phyloP scores from a whole-genome alignment of 805 yeast genomes.

The Nadsonia fulvescens region DNA sequence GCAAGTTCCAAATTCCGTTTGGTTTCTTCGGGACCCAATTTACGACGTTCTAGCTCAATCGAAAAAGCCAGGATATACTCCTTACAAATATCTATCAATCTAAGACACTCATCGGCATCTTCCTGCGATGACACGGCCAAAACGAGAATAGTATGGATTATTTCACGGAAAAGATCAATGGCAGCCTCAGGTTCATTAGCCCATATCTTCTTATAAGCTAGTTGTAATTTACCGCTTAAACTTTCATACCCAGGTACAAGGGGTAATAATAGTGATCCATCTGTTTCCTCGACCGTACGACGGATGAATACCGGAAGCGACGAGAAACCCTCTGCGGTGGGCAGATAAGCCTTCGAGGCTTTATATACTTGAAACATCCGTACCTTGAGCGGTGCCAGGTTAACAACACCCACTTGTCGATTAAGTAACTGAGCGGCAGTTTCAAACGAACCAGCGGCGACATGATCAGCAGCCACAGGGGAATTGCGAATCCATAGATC shows the following conservation, averaged over 20 bases:
- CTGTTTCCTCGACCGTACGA: conserved; percentile 36
- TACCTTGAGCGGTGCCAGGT: conserved; percentile 72
- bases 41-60: conserved; percentile 77
- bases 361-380: conserved; percentile 75
- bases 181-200: conserved; percentile 73
- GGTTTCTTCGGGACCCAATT: conserved; percentile 40
- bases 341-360: conserved; percentile 56
- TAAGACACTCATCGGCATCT: conserved; percentile 59
- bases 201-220: conserved; percentile 70
- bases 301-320: conserved; percentile 54
- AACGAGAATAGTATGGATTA: conserved; percentile 58
- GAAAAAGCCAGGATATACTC: conserved; percentile 87
- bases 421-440: conserved; percentile 85
- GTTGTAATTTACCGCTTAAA: conserved; percentile 41
- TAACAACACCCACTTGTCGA: conserved; percentile 72
- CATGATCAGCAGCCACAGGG: conserved; percentile 76
- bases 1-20: conserved; percentile 88
- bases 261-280: conserved; percentile 36
- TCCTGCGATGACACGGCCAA: conserved; percentile 54
- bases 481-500: conserved; percentile 78
- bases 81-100: conserved; percentile 54
- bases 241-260: conserved; percentile 54
- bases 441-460: conserved; percentile 92
- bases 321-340: conserved; percentile 58
- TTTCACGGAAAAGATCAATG: conserved; percentile 56